Evolutionary conservation across 2,329 filamentous ascomycete genomes (phyloP), one percentile per base, ranked within the genome.

Genomic region (Coccinonectria pachysandricola): DNA sequence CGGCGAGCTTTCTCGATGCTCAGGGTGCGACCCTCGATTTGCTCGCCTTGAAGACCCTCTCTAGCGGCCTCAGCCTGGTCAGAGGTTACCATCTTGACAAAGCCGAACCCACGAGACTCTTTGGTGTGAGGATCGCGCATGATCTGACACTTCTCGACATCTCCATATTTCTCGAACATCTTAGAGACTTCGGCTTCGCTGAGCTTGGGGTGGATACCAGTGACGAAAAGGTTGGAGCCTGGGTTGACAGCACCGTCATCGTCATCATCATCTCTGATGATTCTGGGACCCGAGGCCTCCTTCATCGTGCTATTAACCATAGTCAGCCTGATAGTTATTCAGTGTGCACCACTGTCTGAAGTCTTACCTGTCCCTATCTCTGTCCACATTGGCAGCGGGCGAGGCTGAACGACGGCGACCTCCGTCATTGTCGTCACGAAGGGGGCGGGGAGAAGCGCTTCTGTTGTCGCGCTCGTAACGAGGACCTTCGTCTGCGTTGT

Each of bases 1-100:
- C 91, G 86, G 49, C 91, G 86, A 49, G 91, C 91, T 72, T 96
- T 98, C 69, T 98, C 91, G 43, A 98, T 96, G 71, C 87, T 95
- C 49, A 98, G 64, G 36, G 87, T 95, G 46, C 91, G 82, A 35
- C 91, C 91, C 53, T 98, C 88, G 41, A 95, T 86, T 43, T 85
- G 75, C 59, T 96, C 88, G 51, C 88, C 88, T 58, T 96, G 88
- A 16, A 98, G 71, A 28, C 83, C 88, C 50, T 96, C 91, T 66
- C 91, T 94, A 44, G 91, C 91, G 43, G 91, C 87, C 59, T 98
- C 91, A 39, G 91, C 91, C 60, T 94, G 83, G 30, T 96, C 88
- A 24, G 84, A 75, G 32, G 85, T 92, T 35, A 86, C 77, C 88
- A 98, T 96, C 68, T 98, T 96, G 56, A 98, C 91, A 64, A 98